A percentile compares a stretch with the other conserved stretches of the same genome.
phyloP scores from a whole-genome alignment of 495 filamentous ascomycete genomes.

The Xylaria grammica region DNA sequence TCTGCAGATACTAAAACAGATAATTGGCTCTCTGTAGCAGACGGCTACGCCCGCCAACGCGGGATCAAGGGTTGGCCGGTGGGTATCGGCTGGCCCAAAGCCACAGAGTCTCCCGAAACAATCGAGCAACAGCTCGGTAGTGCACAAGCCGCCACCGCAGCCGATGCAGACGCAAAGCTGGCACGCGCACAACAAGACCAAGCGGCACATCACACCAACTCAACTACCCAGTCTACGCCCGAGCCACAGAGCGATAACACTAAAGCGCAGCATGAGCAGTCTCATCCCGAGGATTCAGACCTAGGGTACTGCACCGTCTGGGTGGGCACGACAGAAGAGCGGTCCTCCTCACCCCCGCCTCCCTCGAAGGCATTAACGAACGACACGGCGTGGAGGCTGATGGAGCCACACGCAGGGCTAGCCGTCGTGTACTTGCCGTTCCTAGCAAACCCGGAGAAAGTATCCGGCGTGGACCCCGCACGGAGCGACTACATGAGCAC shows the following conservation, averaged over 20 bases:
- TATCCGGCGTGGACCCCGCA: slow-evolving; percentile 78
- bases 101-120: slow-evolving; percentile 54
- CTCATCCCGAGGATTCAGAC: slow-evolving; percentile 56
- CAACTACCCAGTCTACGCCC: slow-evolving; percentile 26
- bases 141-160: slow-evolving; percentile 64
- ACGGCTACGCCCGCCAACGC: slow-evolving; percentile 88
- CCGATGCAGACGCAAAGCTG: slow-evolving; percentile 67
- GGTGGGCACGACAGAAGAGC: slow-evolving; percentile 83
- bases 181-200: slow-evolving; percentile 62
- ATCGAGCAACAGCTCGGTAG: slow-evolving; percentile 69
- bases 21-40: slow-evolving; percentile 91
- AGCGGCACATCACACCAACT: slow-evolving; percentile 35
- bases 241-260: slow-evolving; percentile 2
- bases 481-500: slow-evolving; percentile 85
- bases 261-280: slow-evolving; percentile 36
- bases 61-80: slow-evolving; percentile 93
- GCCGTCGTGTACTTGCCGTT: slow-evolving; percentile 91
- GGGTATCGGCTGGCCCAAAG: slow-evolving; percentile 85
- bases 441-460: slow-evolving; percentile 72
- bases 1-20: slow-evolving; percentile 83
- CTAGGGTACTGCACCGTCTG: slow-evolving; percentile 92
- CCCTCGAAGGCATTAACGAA: slow-evolving; percentile 68
- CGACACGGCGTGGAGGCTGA: slow-evolving; percentile 73
- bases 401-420: slow-evolving; percentile 80
- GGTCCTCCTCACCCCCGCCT: slow-evolving; percentile 58